Evolutionary conservation across 352 stramenopile species (phyloP).

Genomic region (Globisporangium nunn): DNA sequence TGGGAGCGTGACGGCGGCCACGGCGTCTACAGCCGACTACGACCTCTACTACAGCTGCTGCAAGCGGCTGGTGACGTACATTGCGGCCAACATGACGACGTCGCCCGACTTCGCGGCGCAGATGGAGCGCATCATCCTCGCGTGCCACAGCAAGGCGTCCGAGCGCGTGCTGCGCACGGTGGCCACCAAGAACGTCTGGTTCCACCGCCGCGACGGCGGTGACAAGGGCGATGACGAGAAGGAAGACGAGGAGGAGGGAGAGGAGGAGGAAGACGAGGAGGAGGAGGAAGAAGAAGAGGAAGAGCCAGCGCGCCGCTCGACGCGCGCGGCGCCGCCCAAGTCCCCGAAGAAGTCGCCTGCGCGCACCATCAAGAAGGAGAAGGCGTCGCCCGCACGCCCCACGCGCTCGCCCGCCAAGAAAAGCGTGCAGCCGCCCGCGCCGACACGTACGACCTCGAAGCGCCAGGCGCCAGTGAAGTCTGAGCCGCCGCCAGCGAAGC

Average conservation of each 20-base stretch:
- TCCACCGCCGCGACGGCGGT: slow-evolving; percentile 19
- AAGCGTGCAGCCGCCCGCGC: neutral
- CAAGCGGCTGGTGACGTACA: slow-evolving; percentile 53
- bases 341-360: slow-evolving; percentile 5
- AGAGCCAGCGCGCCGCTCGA: neutral
- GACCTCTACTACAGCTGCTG: slow-evolving; percentile 54
- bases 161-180: slow-evolving; percentile 43
- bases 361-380: slow-evolving; percentile 6
- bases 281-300: slow-evolving; percentile 4
- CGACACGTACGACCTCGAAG: slow-evolving; percentile 4
- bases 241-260: slow-evolving; percentile 1
- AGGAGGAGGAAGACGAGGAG: slow-evolving; percentile 2
- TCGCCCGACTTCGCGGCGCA: slow-evolving; percentile 45
- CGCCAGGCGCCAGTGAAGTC: slow-evolving; percentile 3
- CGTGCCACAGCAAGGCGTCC: slow-evolving; percentile 48
- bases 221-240: slow-evolving; percentile 3
- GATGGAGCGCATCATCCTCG: slow-evolving; percentile 69
- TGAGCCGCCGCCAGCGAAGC: slow-evolving; percentile 8
- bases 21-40: slow-evolving; percentile 28
- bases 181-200: slow-evolving; percentile 62
- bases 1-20: slow-evolving; percentile 11
- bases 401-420: slow-evolving; percentile 6
- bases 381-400: neutral
- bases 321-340: neutral
- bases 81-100: slow-evolving; percentile 52